These are phyloP conservation scores for Colletotrichum sidae DNA, from an alignment of 2,329 filamentous ascomycete species.

Conservation along the genomic window DNA sequence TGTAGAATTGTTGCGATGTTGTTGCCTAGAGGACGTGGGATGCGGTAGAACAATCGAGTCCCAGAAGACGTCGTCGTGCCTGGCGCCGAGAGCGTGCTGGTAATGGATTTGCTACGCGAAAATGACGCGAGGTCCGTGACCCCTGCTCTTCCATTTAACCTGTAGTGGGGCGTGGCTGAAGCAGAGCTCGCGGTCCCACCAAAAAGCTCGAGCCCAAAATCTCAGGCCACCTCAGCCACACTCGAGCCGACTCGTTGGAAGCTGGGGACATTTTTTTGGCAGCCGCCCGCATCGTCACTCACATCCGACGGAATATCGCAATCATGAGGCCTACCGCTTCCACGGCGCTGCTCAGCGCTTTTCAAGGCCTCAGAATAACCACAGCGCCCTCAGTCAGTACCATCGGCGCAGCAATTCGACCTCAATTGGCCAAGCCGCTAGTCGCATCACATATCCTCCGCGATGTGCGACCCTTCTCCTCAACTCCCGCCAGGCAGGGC, in stretches of 20 bases:
- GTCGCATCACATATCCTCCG: conserved; percentile 51
- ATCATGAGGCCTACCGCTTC: conserved; percentile 60
- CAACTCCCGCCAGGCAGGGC: conserved; percentile 67
- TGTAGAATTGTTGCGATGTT: conserved; percentile 5
- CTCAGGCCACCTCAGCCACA: conserved; percentile 41
- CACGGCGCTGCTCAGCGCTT: conserved; percentile 61
- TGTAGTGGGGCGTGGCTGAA: conserved; percentile 37
- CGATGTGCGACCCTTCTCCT: conserved; percentile 77
- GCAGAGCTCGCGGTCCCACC: conserved; percentile 33
- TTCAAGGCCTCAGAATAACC: conserved; percentile 62
- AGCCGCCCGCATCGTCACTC: conserved; percentile 42
- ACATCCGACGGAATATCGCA: conserved; percentile 42
- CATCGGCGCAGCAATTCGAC: conserved; percentile 47
- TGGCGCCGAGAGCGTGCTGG: conserved; percentile 24
- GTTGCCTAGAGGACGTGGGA: conserved; percentile 23
- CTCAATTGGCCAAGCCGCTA: conserved; percentile 43
- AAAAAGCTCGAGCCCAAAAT: conserved; percentile 27
- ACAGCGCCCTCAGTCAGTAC: conserved; percentile 53
- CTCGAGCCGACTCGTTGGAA: conserved; percentile 5
- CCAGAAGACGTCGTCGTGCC: conserved; percentile 17
- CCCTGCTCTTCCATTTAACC: conserved; percentile 28
- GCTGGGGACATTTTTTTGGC: conserved; percentile 47
- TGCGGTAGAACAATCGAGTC: conserved; percentile 4
- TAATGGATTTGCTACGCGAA: conserved; percentile 49
- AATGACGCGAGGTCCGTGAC: conserved; percentile 58